Evolutionary conservation across 208 protist genomes (phyloP).

Genomic region (Novymonas esmeraldas): DNA sequence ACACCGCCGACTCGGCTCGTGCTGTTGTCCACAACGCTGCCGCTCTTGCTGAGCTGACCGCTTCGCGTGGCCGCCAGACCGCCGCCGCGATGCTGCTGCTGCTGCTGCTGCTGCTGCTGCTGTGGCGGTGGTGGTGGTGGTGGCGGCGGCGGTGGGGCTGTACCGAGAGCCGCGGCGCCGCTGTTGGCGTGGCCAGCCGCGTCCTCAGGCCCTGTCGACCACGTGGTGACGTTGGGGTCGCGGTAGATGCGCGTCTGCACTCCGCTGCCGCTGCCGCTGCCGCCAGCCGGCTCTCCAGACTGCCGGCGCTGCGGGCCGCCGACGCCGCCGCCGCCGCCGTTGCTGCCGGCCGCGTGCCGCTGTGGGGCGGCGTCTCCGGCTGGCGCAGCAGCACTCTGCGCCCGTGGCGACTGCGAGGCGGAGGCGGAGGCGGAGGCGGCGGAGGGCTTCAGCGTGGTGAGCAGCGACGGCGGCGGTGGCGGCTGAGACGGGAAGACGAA

Average conservation of each 20-base stretch:
- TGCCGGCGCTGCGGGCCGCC: constrained; percentile 9
- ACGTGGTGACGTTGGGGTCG: constrained; percentile 12
- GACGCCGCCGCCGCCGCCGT: not conserved
- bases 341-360: too few relatives aligned
- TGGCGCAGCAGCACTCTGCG: too few relatives aligned
- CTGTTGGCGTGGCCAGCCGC: not conserved
- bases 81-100: not conserved
- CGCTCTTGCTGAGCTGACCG: not conserved
- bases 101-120: not conserved
- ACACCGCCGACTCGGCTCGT: not conserved
- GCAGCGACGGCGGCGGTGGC: not conserved
- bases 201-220: not conserved
- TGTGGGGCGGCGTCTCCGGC: too few relatives aligned
- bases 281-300: constrained; percentile 7
- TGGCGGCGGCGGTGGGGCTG: not conserved
- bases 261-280: constrained; percentile 13
- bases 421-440: too few relatives aligned
- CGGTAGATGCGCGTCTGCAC: constrained; percentile 32
- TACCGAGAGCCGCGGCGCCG: not conserved
- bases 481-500: not conserved
- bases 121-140: not conserved
- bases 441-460: not conserved
- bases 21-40: not conserved
- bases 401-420: too few relatives aligned
- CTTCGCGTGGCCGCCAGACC: not conserved